phyloP scores from a whole-genome alignment of 83 land plant species.

The Thuja plicata region DNA sequence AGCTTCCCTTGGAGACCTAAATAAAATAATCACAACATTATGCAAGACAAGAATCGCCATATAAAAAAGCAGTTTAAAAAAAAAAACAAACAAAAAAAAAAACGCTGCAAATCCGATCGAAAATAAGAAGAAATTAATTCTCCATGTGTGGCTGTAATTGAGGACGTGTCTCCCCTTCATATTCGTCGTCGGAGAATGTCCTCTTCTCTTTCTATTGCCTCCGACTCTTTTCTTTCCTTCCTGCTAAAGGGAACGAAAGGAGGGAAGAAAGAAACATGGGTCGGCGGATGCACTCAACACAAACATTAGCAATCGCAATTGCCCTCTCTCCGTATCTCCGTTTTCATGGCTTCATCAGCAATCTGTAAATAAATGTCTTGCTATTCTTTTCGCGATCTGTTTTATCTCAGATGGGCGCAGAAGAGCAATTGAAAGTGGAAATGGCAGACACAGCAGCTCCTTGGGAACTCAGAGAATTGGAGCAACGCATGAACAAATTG shows the following conservation, averaged over 20 bases:
- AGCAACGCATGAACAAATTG: slow-evolving; percentile 56
- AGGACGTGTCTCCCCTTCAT: not conserved
- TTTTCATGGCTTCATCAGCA: not conserved
- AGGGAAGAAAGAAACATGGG: not conserved
- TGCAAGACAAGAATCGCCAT: too few species aligned
- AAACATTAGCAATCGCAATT: not conserved
- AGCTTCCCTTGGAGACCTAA: too few species aligned
- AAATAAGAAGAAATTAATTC: not conserved
- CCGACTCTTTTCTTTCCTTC: not conserved
- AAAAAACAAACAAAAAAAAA: too few species aligned
- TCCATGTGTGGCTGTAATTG: not conserved
- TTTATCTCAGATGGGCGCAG: not conserved
- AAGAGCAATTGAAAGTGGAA: not conserved
- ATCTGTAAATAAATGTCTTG: not conserved
- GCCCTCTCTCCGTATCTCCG: not conserved
- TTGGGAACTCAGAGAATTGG: slow-evolving; percentile 85
- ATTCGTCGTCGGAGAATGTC: not conserved
- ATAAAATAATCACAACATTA: too few species aligned
- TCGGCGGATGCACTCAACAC: not conserved
- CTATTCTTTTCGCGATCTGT: not conserved
- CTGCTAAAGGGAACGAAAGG: not conserved
- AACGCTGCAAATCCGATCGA: too few species aligned
- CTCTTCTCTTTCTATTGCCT: not conserved
- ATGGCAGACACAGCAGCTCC: slow-evolving; percentile 41
- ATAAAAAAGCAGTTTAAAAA: too few species aligned